Base-by-base conservation (phyloP, 352 stramenopile genomes). In the Pythium phragmitis region DNA sequence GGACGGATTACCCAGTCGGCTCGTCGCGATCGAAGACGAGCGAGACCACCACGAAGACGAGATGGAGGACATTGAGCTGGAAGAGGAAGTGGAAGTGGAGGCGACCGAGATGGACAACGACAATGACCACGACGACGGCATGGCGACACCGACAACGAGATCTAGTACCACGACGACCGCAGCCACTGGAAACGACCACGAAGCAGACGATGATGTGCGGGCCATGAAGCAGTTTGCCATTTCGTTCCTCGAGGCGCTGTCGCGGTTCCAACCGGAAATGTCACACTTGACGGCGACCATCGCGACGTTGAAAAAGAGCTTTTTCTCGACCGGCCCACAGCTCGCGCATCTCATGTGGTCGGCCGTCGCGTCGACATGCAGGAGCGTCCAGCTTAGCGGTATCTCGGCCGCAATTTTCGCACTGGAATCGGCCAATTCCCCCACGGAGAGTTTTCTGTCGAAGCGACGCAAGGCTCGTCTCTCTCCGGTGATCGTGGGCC, bases 281-380 rank as follows among this genome's bases (percentile, higher is more conserved):
- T 75, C 74, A 4, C 60, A 85, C 19, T 57, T 87, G 48, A 60
- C 72, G 26, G 72, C 71, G 48, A 81, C 80, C 2, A 87, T 88
- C 70, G 73, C 42, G 17, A 69, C 76, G 8, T 43, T 92, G 9
- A 92, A 87, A 70, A 87, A 85, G 53, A 79, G 83, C 19, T 91
- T 91, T 43, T 83, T 87, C 30, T 85, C 79, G 21, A 87, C 77
- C 0, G 83, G 81, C 7, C 79, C 83, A 12, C 81, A 92, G 56
- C 61, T 91, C 8, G 74, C 83, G 1, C 83, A 92, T 60, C 77
- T 92, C 16, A 91, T 92, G 52, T 92, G 83, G 83, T 89, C 77
- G 5, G 74, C 83, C 0, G 78, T 92, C 7, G 71, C 80, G 36
- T 83, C 79, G 11, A 92, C 81, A 1, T 83, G 81, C 41, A 74